Conservation (phyloP, 495 filamentous ascomycete species). For the Astrothelium macrocarpum region DNA sequence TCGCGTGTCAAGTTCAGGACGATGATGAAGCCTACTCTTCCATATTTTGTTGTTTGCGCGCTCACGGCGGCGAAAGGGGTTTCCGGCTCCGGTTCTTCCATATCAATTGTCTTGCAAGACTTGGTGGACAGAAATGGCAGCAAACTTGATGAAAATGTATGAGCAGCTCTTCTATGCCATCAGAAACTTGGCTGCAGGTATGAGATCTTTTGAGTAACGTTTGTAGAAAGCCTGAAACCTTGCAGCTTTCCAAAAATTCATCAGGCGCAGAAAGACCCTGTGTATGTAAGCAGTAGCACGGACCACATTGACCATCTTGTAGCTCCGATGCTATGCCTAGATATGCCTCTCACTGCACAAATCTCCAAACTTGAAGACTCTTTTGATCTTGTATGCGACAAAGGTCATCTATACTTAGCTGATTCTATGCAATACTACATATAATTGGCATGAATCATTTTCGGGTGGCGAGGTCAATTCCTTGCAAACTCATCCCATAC, state of each 20-base stretch:
- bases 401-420: no score
- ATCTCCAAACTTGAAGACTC: no score
- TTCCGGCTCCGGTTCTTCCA: constrained; percentile 75
- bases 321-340: not conserved
- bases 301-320: not conserved
- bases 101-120: constrained; percentile 24
- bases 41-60: constrained; percentile 66
- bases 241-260: not conserved
- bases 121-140: not conserved
- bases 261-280: not conserved
- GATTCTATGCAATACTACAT: not conserved
- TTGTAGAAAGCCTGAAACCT: not conserved
- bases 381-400: no score
- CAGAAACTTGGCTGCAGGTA: not conserved
- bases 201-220: not conserved
- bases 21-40: constrained; percentile 45
- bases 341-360: no score
- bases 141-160: not conserved
- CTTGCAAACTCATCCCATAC: constrained; percentile 41
- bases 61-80: constrained; percentile 77
- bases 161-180: not conserved
- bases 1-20: not conserved
- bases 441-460: not conserved
- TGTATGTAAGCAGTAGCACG: not conserved
- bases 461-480: constrained; percentile 42